A percentile compares a stretch with the other conserved stretches of the same genome.
These are phyloP conservation scores for Phylloporus gajari DNA, from an alignment of 1,284 basidiomycete species.

Conservation along the genomic window DNA sequence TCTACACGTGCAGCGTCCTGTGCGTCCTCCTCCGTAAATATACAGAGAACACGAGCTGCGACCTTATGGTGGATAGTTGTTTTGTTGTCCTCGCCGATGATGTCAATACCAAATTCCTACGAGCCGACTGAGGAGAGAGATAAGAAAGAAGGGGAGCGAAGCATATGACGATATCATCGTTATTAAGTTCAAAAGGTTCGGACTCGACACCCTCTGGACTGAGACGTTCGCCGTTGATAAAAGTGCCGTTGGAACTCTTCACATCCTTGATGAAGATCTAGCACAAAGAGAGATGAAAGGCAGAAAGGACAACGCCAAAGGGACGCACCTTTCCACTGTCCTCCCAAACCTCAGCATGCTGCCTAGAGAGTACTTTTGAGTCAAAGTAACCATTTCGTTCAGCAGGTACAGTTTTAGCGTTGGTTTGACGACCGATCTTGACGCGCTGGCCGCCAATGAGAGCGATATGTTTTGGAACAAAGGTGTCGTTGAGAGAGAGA, in stretches of 20 bases:
- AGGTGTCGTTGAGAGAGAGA: slow-evolving; percentile 96
- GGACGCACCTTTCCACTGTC: slow-evolving; percentile 81
- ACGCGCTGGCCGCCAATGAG: slow-evolving; percentile 78
- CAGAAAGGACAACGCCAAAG: neutral
- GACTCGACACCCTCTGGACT: slow-evolving; percentile 92
- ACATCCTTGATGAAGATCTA: slow-evolving; percentile 99
- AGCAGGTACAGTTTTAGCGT: slow-evolving; percentile 93
- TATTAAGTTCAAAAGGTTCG: slow-evolving; percentile 93
- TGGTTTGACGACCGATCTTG: slow-evolving; percentile 99
- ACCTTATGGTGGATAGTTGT: slow-evolving; percentile 99
- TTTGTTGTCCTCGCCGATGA: slow-evolving; percentile 98
- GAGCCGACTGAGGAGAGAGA: slow-evolving; percentile 8
- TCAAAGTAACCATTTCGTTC: slow-evolving; percentile 98
- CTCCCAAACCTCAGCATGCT: slow-evolving; percentile 69
- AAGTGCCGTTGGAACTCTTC: slow-evolving; percentile 98
- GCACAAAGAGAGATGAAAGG: slow-evolving; percentile 11
- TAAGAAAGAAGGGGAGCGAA: slow-evolving; percentile 22
- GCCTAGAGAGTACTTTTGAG: slow-evolving; percentile 86
- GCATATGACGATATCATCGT: slow-evolving; percentile 88
- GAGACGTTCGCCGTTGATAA: slow-evolving; percentile 95
- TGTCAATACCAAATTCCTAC: slow-evolving; percentile 99
- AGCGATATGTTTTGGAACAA: slow-evolving; percentile 94
- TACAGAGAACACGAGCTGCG: slow-evolving; percentile 90
- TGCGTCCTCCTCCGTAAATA: slow-evolving; percentile 88
- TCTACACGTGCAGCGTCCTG: slow-evolving; percentile 74